These are phyloP conservation scores for Lophiotrema nucula DNA, from an alignment of 495 filamentous ascomycete species.

Conservation along the genomic window DNA sequence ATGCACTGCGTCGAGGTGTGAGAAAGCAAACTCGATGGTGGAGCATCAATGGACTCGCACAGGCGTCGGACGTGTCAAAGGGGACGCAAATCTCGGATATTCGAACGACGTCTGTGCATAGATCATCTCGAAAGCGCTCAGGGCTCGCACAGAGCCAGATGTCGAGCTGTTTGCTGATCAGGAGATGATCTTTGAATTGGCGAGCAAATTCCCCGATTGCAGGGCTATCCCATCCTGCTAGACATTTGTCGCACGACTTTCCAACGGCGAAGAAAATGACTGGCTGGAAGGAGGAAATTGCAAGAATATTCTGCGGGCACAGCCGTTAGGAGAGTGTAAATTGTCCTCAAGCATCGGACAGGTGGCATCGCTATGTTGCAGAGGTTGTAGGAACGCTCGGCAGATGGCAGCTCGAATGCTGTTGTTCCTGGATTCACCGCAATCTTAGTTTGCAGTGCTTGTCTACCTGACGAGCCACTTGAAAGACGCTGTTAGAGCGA, in stretches of 20 bases:
- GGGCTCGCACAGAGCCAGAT: too few relatives aligned
- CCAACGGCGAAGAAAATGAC: not conserved
- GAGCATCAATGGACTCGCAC: too few relatives aligned
- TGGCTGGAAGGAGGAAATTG: not conserved
- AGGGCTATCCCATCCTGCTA: not conserved
- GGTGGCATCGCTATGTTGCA: conserved; percentile 4
- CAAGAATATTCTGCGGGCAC: not conserved
- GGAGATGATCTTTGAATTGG: not conserved
- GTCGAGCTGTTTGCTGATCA: not conserved
- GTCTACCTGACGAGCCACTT: not conserved
- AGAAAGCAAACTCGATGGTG: too few relatives aligned
- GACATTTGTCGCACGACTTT: not conserved
- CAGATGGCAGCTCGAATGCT: too few relatives aligned
- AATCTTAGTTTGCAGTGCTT: not conserved
- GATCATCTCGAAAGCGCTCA: too few relatives aligned
- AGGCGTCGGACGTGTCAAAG: too few relatives aligned
- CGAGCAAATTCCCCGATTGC: conserved; percentile 9
- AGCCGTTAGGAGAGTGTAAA: not conserved
- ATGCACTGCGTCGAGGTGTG: too few relatives aligned
- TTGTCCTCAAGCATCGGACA: not conserved
- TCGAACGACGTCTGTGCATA: too few relatives aligned
- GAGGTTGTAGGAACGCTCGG: too few relatives aligned
- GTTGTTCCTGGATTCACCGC: not conserved
- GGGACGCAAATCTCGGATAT: too few relatives aligned
- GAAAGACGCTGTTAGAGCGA: not conserved